Evolutionary conservation across 352 stramenopile genomes (phyloP), one percentile per base, ranked within the genome.

Genomic region (Aphanomyces stellatus): DNA sequence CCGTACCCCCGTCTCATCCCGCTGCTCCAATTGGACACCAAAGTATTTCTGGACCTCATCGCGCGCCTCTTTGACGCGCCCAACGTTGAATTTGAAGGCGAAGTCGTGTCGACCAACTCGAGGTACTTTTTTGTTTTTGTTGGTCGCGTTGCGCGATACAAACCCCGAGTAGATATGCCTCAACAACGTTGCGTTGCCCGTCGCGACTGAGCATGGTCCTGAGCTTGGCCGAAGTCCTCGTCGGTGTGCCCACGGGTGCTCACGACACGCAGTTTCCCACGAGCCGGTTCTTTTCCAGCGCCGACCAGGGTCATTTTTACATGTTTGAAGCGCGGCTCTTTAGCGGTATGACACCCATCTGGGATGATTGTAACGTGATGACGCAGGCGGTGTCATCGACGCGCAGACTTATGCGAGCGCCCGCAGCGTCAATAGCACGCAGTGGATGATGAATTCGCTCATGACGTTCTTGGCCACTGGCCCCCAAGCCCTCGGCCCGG

Each of bases 311-410:
- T 28, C 84, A 92, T 53, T 95, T 93, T 74, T 95, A 91, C 62
- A 95, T 95, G 86, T 95, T 95, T 61, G 86, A 95, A 62, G 86
- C 86, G 34, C 80, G 85, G n/a, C 60, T 93, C 62, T 73, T 95
- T 22, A 95, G 86, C 78, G 48, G 60, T 63, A 53, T 19, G 55
- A 42, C 24, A 17, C 30, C 8, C 8, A 46, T 1, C 10, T 62
- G 31, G 19, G 11, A 10, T 49, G 24, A 25, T 48, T 62, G 51
- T 62, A 24, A n/a, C 35, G 2, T 62, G 1, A 48, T 62, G 17
- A 49, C n/a, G n/a, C 24, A 49, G 80, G 83, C 22, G 86, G 81
- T 2, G 85, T 81, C 3, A 94, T 94, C 42, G 86, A 94, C 56
- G 76, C 84, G 2, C 82, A 92, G 37, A 78, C 91, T 59, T 95